A percentile compares a stretch with the other conserved stretches of the same genome.
These are phyloP conservation scores for Senna siamea DNA, from an alignment of 306 rosid genomes.

Conservation along the genomic window DNA sequence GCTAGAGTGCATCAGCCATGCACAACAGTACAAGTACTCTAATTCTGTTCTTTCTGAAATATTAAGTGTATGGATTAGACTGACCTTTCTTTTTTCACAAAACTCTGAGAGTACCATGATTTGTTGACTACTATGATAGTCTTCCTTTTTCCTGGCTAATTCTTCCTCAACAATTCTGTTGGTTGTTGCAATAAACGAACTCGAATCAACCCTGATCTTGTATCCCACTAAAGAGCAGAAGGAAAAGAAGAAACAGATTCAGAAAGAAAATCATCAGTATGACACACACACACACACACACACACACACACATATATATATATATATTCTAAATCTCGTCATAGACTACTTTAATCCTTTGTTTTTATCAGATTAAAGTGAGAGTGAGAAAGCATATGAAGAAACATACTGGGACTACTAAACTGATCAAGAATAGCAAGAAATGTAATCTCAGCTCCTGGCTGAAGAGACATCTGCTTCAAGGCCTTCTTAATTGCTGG, in stretches of 20 bases:
- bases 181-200: conserved; percentile 51
- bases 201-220: conserved; percentile 53
- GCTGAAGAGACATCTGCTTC: conserved; percentile 42
- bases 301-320: too few relatives aligned
- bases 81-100: conserved; percentile 55
- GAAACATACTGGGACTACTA: conserved; percentile 77
- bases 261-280: conserved; percentile 23
- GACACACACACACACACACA: too few relatives aligned
- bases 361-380: neutral
- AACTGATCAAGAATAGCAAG: conserved; percentile 69
- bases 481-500: conserved; percentile 53
- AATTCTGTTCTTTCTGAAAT: neutral
- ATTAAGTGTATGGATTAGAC: conserved; percentile 26
- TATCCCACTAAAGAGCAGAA: conserved; percentile 63
- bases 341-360: neutral
- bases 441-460: conserved; percentile 3
- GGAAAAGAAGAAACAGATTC: neutral
- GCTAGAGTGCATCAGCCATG: neutral
- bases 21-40: neutral
- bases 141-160: conserved; percentile 44
- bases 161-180: conserved; percentile 47
- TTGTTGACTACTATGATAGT: conserved; percentile 39
- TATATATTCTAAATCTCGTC: too few relatives aligned
- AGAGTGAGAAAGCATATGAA: conserved; percentile 15
- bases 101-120: conserved; percentile 40